phyloP scores from a whole-genome alignment of 176 grass and related monocot species.

The Aegilops umbellulata region DNA sequence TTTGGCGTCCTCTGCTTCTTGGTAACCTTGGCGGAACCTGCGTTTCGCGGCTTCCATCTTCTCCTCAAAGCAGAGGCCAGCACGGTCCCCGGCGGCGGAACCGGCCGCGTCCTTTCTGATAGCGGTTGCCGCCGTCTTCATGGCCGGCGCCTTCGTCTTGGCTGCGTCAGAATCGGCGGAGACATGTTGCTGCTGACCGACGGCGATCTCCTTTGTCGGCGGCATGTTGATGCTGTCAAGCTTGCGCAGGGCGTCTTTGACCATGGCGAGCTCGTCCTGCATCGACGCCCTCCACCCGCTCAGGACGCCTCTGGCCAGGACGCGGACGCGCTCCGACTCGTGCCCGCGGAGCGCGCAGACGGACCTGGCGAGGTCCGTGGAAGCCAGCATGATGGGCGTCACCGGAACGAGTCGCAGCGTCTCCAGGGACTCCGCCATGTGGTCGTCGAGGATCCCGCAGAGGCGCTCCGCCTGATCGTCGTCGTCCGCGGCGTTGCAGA shows the following conservation, averaged over 20 bases:
- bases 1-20: neutral
- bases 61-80: neutral
- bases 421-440: constrained; percentile 11
- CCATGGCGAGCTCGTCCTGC: neutral
- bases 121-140: neutral
- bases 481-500: neutral
- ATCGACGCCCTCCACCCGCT: neutral
- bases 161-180: neutral
- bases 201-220: neutral
- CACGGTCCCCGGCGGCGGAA: neutral
- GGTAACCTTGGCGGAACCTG: neutral
- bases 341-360: neutral
- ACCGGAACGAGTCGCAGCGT: neutral
- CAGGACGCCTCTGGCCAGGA: neutral
- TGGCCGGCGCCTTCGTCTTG: neutral
- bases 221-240: neutral
- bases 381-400: neutral
- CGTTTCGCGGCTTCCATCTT: neutral
- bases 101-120: neutral
- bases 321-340: neutral
- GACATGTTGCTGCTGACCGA: neutral
- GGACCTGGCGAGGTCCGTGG: neutral
- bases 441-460: neutral
- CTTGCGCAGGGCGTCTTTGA: neutral
- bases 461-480: neutral